Base-by-base conservation (phyloP, 495 filamentous ascomycete species). In the Penicillium soppii region DNA sequence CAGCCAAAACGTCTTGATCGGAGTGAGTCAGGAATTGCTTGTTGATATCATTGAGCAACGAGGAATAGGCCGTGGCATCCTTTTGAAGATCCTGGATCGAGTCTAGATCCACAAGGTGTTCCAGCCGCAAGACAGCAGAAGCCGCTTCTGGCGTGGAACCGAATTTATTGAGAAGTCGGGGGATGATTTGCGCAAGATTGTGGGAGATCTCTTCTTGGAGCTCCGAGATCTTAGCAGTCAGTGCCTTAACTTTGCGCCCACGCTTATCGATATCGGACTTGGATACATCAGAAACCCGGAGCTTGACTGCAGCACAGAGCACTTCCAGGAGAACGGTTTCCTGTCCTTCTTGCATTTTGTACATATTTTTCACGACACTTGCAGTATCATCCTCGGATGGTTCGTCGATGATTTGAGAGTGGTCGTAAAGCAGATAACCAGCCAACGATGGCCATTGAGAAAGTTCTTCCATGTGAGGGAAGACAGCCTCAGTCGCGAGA, bases 1-100 rank as follows among this genome's bases (percentile, higher is more conserved):
- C 91, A 5, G 82, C 80, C n/a, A 98, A 74, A 6, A 98, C 91
- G 32, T 82, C 80, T 41, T 88, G 83, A 56, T 95, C 87, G 5
- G 88, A 88, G 60, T 98, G 94, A 0, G 90, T 85, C 39, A 92
- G 81, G 68, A 97, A 97, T 61, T 97, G 94, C 51, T 87, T 88
- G 56, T 89, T 90, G 59, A 97, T 92, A 56, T 97, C 92, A 54
- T 95, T 94, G 1, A 98, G 75, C 17, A 97, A 70, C 12, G 90
- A 82, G 0, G 80, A 80, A 66, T 95, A 95, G 0, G 86, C 86
- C 0, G 88, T 84, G 1, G 88, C 84, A 58, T 92, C 88, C 64
- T 95, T 90, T 17, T 91, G 86, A 10, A 97, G 74, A 59, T 95
- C 89, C 61, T 94, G 86, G 64, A 96, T 94, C 19, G 94, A 82